Conservation (phyloP, 2,329 filamentous ascomycete species). For the Ophiostoma sp. region DNA sequence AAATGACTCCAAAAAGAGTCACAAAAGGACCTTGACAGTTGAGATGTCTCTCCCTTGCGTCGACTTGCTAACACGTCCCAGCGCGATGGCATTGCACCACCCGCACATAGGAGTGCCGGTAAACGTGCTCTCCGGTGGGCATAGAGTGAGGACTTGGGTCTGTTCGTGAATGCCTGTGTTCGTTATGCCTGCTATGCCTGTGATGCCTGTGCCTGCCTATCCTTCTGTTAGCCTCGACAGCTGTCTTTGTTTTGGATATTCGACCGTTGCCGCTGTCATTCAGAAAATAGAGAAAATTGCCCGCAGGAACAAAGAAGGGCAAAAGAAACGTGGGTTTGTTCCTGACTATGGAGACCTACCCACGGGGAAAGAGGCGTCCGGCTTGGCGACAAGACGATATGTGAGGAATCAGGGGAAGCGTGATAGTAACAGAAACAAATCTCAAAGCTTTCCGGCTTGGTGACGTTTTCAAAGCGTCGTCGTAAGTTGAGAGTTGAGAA, state of each 20-base stretch:
- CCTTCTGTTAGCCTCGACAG: neutral
- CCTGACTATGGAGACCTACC: neutral
- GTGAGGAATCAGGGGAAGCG: neutral
- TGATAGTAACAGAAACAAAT: neutral
- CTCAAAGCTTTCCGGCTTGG: neutral
- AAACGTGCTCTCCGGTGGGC: constrained; percentile 5
- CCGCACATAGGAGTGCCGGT: neutral
- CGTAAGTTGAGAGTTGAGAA: neutral
- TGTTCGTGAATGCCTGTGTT: neutral
- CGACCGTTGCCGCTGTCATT: neutral
- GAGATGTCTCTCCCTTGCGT: neutral
- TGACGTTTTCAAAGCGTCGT: neutral
- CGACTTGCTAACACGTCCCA: neutral
- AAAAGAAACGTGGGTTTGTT: neutral
- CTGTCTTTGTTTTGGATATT: neutral
- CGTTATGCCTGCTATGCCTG: neutral
- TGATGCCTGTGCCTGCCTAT: neutral
- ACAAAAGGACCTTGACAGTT: neutral
- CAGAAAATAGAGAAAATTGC: neutral
- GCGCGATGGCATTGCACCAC: constrained; percentile 5
- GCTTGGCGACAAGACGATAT: constrained; percentile 15
- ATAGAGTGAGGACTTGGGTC: neutral
- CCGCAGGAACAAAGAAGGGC: neutral
- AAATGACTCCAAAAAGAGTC: neutral
- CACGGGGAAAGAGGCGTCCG: constrained; percentile 4